Evolutionary conservation across 2,329 filamentous ascomycete genomes (phyloP), one percentile per base, ranked within the genome.

Genomic region (Fusarium mexicanum): DNA sequence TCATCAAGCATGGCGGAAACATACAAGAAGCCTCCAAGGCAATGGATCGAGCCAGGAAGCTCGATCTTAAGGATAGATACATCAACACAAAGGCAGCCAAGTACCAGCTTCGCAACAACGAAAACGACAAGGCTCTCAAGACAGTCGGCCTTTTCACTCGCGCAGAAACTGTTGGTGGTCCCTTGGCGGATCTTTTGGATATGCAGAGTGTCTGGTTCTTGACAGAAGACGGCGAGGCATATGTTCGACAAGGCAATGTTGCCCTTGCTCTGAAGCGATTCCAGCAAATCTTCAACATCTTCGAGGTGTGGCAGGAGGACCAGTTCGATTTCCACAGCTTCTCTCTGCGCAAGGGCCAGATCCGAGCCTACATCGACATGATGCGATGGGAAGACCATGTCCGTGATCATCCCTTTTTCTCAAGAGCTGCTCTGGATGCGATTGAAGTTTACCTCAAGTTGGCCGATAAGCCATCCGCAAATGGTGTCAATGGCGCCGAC

Each of bases 161-260:
- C 61, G 95, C 95, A 60, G 96, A 99, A 79, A 93, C 94, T 8
- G 89, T 92, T 18, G 95, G 94, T 11, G 96, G 96, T 4, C 94
- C 97, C 9, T 86, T 99, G 46, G 93, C 93, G 54, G 96, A 99
- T 82, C 89, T 99, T 41, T 89, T 97, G 75, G 96, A 99, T 78
- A 99, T 99, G 96, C 96, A 99, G 84, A 98, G 95, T 81, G 91
- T 98, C 77, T 99, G 96, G 97, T 99, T 92, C 81, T 85, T 99
- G 79, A 96, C 94, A 10, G 96, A 99, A 84, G 97, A 99, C 80
- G 96, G 94, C 63, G 94, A 98, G 84, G 91, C 96, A 7, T 95
- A 95, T 81, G 87, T 93, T 65, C 92, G 96, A 58, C 93, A 95
- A 81, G 91, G 92, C 73, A 95, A 97, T 77, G 85, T 93, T 53